These are phyloP conservation scores for Aciculoconidium aculeatum DNA, from an alignment of 805 yeast genomes.

Conservation along the genomic window DNA sequence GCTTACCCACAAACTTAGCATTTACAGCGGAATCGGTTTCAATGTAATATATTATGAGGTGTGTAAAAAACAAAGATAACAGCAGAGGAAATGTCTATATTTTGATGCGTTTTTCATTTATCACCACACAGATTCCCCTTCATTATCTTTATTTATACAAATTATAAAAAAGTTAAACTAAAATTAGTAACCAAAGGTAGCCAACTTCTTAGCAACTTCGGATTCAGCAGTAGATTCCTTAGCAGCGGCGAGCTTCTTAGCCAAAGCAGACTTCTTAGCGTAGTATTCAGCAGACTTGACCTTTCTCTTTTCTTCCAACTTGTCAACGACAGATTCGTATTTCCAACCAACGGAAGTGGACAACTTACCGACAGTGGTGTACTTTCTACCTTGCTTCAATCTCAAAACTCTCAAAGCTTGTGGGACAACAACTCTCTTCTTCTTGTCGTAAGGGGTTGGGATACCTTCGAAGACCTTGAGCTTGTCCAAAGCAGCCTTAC, in stretches of 20 bases:
- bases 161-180: no score
- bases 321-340: slow-evolving; percentile 96
- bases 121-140: no score
- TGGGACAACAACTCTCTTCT: slow-evolving; percentile 99
- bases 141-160: slow-evolving; percentile 4
- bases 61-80: no score
- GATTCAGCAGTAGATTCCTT: slow-evolving; percentile 82
- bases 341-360: slow-evolving; percentile 99
- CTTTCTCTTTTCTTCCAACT: slow-evolving; percentile 99
- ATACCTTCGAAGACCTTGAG: slow-evolving; percentile 99
- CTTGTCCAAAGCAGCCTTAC: slow-evolving; percentile 99
- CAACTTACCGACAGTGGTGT: slow-evolving; percentile 96
- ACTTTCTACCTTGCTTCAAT: slow-evolving; percentile 99
- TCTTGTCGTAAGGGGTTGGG: slow-evolving; percentile 99
- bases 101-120: no score
- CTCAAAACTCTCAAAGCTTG: slow-evolving; percentile 98
- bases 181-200: slow-evolving; percentile 91
- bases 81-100: no score
- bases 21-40: background rate
- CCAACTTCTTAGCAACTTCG: slow-evolving; percentile 88
- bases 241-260: slow-evolving; percentile 88
- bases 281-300: slow-evolving; percentile 98
- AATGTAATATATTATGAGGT: no score
- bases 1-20: no score
- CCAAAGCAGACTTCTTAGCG: slow-evolving; percentile 96